phyloP scores from a whole-genome alignment of 305 asterid species.

The Fraxinus sp. region DNA sequence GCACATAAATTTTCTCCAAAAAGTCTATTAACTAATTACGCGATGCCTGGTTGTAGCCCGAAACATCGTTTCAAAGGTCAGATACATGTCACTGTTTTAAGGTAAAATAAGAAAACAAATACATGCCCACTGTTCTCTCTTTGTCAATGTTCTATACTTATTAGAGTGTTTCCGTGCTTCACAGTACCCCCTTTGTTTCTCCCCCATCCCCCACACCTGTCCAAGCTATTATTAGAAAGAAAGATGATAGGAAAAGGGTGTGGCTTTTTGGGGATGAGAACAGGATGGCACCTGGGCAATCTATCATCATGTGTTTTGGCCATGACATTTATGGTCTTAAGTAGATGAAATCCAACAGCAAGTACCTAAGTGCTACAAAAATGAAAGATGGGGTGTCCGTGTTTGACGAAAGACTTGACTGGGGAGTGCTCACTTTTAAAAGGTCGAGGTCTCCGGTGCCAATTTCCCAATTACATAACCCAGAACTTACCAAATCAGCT shows the following conservation, averaged over 20 bases:
- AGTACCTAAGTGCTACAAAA: neutral
- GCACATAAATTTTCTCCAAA: neutral
- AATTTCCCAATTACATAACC: neutral
- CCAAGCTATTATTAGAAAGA: neutral
- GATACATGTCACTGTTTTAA: neutral
- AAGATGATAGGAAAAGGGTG: neutral
- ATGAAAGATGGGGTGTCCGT: neutral
- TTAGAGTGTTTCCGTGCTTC: neutral
- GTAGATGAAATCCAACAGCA: neutral
- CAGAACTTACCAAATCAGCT: neutral
- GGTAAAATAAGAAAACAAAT: neutral
- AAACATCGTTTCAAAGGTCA: neutral
- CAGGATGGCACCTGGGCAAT: neutral
- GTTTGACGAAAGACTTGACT: neutral
- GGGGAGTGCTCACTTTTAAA: neutral
- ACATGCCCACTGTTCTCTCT: neutral
- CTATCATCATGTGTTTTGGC: neutral
- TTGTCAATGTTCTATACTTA: neutral
- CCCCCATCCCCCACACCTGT: neutral
- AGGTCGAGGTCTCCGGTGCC: neutral
- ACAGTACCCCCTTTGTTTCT: neutral
- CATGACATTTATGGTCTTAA: neutral
- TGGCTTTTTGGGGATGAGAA: neutral
- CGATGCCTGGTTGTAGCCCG: neutral
- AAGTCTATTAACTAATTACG: neutral